Percentiles rank a stretch among this genome's conserved stretches.
phyloP scores from a whole-genome alignment of 1,284 basidiomycete genomes.

The Melanopsichium pennsylvanicum region DNA sequence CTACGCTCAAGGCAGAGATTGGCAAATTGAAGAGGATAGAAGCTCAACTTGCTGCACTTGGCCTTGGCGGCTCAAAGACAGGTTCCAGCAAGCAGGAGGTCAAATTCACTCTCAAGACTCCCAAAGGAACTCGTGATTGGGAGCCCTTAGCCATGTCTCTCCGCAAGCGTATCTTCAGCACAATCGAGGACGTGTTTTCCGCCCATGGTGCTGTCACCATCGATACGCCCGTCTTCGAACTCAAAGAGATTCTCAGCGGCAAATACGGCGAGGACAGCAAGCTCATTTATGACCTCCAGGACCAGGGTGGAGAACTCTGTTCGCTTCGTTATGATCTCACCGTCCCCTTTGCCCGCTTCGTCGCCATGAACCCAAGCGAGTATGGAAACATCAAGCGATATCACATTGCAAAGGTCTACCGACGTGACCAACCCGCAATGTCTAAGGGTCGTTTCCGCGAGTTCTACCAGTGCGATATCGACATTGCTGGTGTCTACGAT shows the following conservation, averaged over 20 bases:
- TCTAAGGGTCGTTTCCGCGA: slow-evolving; percentile 97
- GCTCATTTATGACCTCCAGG: slow-evolving; percentile 96
- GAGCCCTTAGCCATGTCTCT: slow-evolving; percentile 93
- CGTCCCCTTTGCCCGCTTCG: slow-evolving; percentile 88
- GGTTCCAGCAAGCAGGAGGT: slow-evolving; percentile 38
- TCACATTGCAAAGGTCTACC: slow-evolving; percentile 97
- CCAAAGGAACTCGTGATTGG: slow-evolving; percentile 92
- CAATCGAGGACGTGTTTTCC: slow-evolving; percentile 87
- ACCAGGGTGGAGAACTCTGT: slow-evolving; percentile 98
- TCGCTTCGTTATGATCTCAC: slow-evolving; percentile 95
- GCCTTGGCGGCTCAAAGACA: slow-evolving; percentile 29
- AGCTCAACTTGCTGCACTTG: slow-evolving; percentile 48
- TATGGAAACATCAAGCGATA: slow-evolving; percentile 80
- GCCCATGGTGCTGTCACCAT: slow-evolving; percentile 89
- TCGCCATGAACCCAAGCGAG: slow-evolving; percentile 89
- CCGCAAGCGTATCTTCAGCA: slow-evolving; percentile 86
- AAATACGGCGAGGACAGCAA: slow-evolving; percentile 89
- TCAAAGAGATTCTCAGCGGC: slow-evolving; percentile 91
- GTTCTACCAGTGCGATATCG: slow-evolving; percentile 98
- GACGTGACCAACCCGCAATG: slow-evolving; percentile 96
- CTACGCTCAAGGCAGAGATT: slow-evolving; percentile 47
- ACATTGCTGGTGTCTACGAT: slow-evolving; percentile 87
- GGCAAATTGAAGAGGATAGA: slow-evolving; percentile 51
- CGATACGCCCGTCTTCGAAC: slow-evolving; percentile 97
- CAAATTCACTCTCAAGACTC: slow-evolving; percentile 65